Evolutionary conservation across 1,284 basidiomycete species (phyloP), one percentile per base, ranked within the genome.

Genomic region (Sparassis latifolia): DNA sequence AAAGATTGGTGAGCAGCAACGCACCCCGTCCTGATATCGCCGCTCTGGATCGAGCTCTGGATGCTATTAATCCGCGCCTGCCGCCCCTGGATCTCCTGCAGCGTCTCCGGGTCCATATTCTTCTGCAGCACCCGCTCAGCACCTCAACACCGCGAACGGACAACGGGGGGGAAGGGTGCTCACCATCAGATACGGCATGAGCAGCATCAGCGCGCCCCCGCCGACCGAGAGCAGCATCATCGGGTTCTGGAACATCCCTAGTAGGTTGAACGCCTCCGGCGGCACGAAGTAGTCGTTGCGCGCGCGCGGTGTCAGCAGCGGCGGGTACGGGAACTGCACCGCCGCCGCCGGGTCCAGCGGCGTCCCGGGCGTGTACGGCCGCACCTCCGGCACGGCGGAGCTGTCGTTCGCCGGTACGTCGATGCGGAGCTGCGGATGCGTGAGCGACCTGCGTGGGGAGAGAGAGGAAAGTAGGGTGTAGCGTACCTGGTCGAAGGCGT

Each of bases 201-300:
- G 79, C 27, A 89, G 68, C 68, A 90, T 79, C 78, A 92, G 80
- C 33, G 71, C 69, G 32, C 77, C 89, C 42, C 76, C 84, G 57
- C 79, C 73, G 20, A 85, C 71, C 85, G 91, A 89, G 71, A 93
- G 80, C 52, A 94, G 70, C 70, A 91, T 86, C 91, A 94, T 92
- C 2, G 91, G 91, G 63, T 80, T 92, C 60, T 86, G 83, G 61
- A 94, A 72, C 86, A 93, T 88, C 44, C 74, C 81, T 49, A 89
- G 52, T 30, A 92, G 58, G 66, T 90, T 87, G 73, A 92, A 89
- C 20, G 80, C 78, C 62, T 88, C 77, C 12, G 67, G 75, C 28
- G 85, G 81, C 48, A 82, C 76, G 64, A 86, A 92, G 63, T 86
- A 90, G 50, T 66, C 70, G 60, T 82, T 74, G 61, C 73, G 79